Evolutionary conservation across 345 rosid species (phyloP), one percentile per base, ranked within the genome.

Genomic region (Salix koriyanagi): DNA sequence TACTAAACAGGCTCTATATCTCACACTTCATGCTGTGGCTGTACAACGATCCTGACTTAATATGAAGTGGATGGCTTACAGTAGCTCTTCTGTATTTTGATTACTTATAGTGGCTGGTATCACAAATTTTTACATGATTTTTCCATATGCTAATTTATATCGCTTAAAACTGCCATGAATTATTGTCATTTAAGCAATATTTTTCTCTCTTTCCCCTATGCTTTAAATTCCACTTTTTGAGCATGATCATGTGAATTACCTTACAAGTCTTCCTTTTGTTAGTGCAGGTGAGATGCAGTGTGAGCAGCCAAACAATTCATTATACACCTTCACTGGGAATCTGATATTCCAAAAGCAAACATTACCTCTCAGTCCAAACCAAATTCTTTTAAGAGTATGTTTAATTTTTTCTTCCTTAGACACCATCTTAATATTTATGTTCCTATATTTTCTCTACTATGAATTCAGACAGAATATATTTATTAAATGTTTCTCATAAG

Each of bases 311-410:
- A 96, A 96, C 82, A 96, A 94, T 84, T 96, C 99, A 23, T 83
- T 96, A 83, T 96, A 96, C 88, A 96, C 98, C 68, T 96, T 92
- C 87, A 92, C 97, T 18, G 99, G 99, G 77, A 96, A 96, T 87
- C 97, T 96, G 79, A 74, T 96, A 32, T 80, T 91, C 73, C 90
- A 91, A 81, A 90, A 96, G 77, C 98, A 96, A 86, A 91, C 94
- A 6, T 80, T 94, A 73, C 94, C 99, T 73, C 92, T 96, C 86
- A 84, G 91, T 82, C 99, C 99, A 44, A 93, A 92, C 86, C 99
- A 96, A 82, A 81, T 96, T 81, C 86, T 96, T 65, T 84, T 96
- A 80, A 88, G 98, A 85, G 99, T 96, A 90, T 79, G 91, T 44
- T 76, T 46, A 18, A 34, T 79, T 67, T 76, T 25, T 74, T 75